Evolutionary conservation across 1,139 yeast genomes (phyloP).

Genomic region (Pichia sp.): DNA sequence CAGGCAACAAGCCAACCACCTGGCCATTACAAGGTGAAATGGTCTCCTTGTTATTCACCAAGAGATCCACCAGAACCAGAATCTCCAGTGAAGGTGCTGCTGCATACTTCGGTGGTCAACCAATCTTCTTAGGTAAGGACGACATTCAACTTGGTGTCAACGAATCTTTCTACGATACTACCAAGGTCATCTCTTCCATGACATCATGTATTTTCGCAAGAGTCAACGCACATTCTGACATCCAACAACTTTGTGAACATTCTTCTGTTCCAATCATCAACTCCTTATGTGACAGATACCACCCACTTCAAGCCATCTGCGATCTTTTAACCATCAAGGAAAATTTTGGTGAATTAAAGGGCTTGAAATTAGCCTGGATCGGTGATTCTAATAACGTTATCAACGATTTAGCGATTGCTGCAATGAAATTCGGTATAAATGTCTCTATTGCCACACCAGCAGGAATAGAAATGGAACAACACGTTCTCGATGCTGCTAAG

Average conservation of each 20-base stretch:
- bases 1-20: slow-evolving; percentile 43
- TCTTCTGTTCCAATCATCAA: slow-evolving; percentile 91
- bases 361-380: slow-evolving; percentile 87
- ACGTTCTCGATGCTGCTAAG: slow-evolving; percentile 55
- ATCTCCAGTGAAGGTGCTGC: slow-evolving; percentile 95
- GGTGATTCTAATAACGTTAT: slow-evolving; percentile 97
- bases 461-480: slow-evolving; percentile 61
- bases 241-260: slow-evolving; percentile 67
- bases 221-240: slow-evolving; percentile 82
- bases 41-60: slow-evolving; percentile 79
- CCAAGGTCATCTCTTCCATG: slow-evolving; percentile 91
- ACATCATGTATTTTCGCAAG: slow-evolving; percentile 95
- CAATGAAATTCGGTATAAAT: slow-evolving; percentile 79
- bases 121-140: slow-evolving; percentile 94
- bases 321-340: slow-evolving; percentile 87
- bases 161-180: slow-evolving; percentile 84
- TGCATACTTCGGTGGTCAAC: slow-evolving; percentile 90
- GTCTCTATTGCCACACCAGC: slow-evolving; percentile 83
- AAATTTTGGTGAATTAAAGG: slow-evolving; percentile 55
- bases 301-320: slow-evolving; percentile 94
- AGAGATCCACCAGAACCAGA: slow-evolving; percentile 94
- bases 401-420: slow-evolving; percentile 90
- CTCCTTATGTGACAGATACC: slow-evolving; percentile 89
- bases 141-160: slow-evolving; percentile 96
- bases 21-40: slow-evolving; percentile 73